Evolutionary conservation across 495 filamentous ascomycete species (phyloP).

Genomic region (Sordaria brevicollis): DNA sequence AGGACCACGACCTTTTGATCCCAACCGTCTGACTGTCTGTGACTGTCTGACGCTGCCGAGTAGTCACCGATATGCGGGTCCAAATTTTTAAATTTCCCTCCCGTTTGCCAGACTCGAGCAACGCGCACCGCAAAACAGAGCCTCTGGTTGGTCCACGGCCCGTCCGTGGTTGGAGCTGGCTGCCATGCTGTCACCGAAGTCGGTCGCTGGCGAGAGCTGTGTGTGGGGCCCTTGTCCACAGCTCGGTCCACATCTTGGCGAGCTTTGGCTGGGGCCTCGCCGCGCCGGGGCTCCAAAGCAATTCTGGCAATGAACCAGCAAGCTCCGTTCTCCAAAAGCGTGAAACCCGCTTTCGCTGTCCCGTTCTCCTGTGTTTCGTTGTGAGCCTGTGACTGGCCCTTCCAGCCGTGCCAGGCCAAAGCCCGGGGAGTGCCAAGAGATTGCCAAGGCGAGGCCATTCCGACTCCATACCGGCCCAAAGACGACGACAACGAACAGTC

Average conservation of each 20-base stretch:
- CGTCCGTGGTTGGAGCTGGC: neutral
- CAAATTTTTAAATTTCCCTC: slow-evolving; percentile 17
- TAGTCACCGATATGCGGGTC: slow-evolving; percentile 14
- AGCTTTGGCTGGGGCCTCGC: neutral
- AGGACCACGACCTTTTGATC: neutral
- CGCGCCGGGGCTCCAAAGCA: neutral
- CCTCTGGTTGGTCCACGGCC: neutral
- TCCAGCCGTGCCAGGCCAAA: neutral
- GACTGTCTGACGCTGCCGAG: neutral
- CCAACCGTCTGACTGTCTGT: slow-evolving; percentile 14
- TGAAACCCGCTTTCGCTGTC: neutral
- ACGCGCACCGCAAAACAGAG: neutral
- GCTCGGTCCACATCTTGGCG: neutral
- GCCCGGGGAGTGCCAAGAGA: neutral
- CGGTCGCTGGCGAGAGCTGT: slow-evolving; percentile 7
- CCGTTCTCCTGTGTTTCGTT: neutral
- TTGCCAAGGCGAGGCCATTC: neutral
- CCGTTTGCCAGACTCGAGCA: slow-evolving; percentile 5
- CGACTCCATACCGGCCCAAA: neutral
- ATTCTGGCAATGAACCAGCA: too few relatives aligned
- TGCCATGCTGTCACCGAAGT: neutral
- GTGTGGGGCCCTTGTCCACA: slow-evolving; percentile 2
- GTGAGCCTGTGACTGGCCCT: neutral
- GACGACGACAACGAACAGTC: neutral
- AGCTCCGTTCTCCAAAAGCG: neutral